These are phyloP conservation scores for Piromyces sp. DNA, from an alignment of 192 early-diverging fungal genomes.

Conservation along the genomic window DNA sequence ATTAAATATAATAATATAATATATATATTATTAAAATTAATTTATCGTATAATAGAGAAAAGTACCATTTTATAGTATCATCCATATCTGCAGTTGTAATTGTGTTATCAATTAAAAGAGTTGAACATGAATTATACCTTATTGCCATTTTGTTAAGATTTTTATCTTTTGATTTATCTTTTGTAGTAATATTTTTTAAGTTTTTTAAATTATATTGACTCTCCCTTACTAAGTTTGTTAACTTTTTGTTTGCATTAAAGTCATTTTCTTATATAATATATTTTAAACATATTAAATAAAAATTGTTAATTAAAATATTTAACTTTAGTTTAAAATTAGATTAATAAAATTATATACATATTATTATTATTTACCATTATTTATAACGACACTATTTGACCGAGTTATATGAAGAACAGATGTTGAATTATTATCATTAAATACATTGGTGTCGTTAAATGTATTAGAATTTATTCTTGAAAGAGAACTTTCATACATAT, in stretches of 20 bases:
- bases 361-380: no score
- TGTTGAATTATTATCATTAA: background rate
- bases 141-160: background rate
- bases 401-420: background rate
- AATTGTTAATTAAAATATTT: no score
- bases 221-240: background rate
- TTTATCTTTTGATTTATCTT: background rate
- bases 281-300: no score
- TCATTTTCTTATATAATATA: background rate
- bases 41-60: no score
- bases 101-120: conserved; percentile 30
- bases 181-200: background rate
- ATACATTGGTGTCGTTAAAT: background rate
- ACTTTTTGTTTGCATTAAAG: background rate
- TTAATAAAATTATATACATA: no score
- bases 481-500: background rate
- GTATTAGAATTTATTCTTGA: background rate
- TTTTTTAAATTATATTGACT: background rate
- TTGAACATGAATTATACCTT: conserved; percentile 11
- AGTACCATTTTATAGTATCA: conserved; percentile 24
- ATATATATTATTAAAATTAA: no score
- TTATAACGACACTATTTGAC: background rate
- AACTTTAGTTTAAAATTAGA: no score
- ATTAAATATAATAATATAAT: no score
- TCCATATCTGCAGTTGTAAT: conserved; percentile 24